Evolutionary conservation across 352 stramenopile genomes (phyloP).

Genomic region (Globisporangium megalacanthum): DNA sequence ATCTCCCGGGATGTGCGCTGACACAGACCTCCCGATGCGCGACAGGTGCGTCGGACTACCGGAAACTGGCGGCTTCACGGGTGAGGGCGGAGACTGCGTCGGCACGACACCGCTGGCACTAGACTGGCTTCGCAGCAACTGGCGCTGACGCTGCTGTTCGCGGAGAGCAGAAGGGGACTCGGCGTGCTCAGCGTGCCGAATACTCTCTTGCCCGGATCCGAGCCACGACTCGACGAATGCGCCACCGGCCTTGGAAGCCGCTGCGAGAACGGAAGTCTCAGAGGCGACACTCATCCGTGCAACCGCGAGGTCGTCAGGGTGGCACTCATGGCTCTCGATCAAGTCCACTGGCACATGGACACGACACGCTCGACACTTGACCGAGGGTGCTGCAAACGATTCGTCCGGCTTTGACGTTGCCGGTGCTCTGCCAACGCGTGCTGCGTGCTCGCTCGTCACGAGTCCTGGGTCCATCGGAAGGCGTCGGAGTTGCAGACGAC

Average conservation of each 20-base stretch:
- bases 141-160: background rate
- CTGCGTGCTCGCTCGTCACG: slow-evolving; percentile 33
- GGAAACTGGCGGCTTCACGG: background rate
- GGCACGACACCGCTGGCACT: background rate
- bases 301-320: slow-evolving; percentile 12
- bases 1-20: slow-evolving; percentile 2
- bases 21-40: slow-evolving; percentile 11
- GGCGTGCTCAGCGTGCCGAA: slow-evolving; percentile 1
- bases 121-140: background rate
- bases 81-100: background rate
- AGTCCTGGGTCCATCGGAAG: slow-evolving; percentile 39
- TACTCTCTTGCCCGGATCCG: background rate
- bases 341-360: slow-evolving; percentile 44
- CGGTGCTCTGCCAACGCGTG: background rate
- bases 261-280: background rate
- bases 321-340: slow-evolving; percentile 63
- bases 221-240: slow-evolving; percentile 11
- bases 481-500: slow-evolving; percentile 5
- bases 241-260: slow-evolving; percentile 1
- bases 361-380: slow-evolving; percentile 54
- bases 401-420: background rate
- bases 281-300: slow-evolving; percentile 12
- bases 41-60: slow-evolving; percentile 4
- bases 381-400: slow-evolving; percentile 14
- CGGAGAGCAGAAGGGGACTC: background rate